phyloP scores from a whole-genome alignment of 2,329 filamentous ascomycete species.

The Drechslerella dactyloides region DNA sequence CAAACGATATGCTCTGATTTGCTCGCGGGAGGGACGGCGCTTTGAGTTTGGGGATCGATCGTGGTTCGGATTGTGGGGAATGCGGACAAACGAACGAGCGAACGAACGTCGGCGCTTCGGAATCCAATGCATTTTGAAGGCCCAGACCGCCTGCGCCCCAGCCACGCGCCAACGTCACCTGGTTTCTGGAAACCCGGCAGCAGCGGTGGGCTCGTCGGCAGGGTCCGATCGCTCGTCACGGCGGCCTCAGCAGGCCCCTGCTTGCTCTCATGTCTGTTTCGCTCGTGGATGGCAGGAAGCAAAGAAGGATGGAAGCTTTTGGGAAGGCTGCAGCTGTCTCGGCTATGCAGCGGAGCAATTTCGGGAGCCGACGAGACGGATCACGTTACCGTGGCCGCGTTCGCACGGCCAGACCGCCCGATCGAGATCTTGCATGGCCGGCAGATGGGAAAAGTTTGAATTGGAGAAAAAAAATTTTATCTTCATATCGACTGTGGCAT shows the following conservation, averaged over 20 bases:
- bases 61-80: conserved; percentile 17
- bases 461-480: neutral
- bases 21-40: conserved; percentile 3
- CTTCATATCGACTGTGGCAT: no score
- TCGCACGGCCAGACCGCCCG: neutral
- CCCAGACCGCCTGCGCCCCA: neutral
- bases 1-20: conserved; percentile 28
- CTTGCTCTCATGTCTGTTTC: no score
- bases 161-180: neutral
- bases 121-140: neutral
- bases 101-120: neutral
- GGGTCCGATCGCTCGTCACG: neutral
- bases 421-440: neutral
- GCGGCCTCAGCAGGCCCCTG: neutral
- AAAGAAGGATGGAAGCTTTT: neutral
- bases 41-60: conserved; percentile 14
- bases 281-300: no score
- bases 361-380: neutral
- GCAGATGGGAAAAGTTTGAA: neutral
- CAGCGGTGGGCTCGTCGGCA: conserved; percentile 4
- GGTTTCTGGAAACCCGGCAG: neutral
- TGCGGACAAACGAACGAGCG: neutral
- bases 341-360: neutral
- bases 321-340: neutral
- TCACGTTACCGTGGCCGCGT: neutral